Base-by-base conservation (phyloP, 768 basidiomycete genomes). In the Melanogaster broomeanus region DNA sequence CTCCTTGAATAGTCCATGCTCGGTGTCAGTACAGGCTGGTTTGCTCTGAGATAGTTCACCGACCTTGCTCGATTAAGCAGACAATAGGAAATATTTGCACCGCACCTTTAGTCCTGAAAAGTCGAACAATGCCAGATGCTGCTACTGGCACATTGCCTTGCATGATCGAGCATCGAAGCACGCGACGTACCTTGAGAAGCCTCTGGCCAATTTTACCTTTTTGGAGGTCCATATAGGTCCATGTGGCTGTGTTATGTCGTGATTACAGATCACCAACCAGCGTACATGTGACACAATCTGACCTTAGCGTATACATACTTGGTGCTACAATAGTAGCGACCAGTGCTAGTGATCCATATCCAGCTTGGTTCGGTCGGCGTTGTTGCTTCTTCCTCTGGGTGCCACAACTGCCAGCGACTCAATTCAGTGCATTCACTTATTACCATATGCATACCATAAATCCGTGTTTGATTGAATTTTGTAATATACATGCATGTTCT, bases 221-320 rank as follows among this genome's bases (percentile, higher is more conserved):
- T 74, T 75, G 71, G 68, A 61, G 72, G 66, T 68, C 74, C 63
- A 67, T 71, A 68, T 75, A 55, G 69, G 62, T 76, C 72, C 72
- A n/a, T n/a, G 75, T 75, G 74, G 74, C 73, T 69, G 73, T 67
- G 65, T 55, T 19, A 53, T 53, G 25, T 34, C 51, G 51, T 52
- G 42, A 52, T 37, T n/a, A n/a, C n/a, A n/a, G n/a, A n/a, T n/a
- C n/a, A n/a, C 35, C 22, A 18, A 25, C 35, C 16, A 25, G 8
- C 24, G 7, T 21, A 19, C 8, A 41, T 19, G n/a, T n/a, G n/a
- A 41, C 5, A 19, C 12, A 19, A 21, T 12, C 12, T 25, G 18
- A 30, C 43, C 3, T n/a, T n/a, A n/a, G n/a, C n/a, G n/a, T n/a
- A n/a, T n/a, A n/a, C n/a, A n/a, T n/a, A n/a, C n/a, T n/a, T n/a